Evolutionary conservation across 257 asterid species (phyloP).

Genomic region (Solanum corneliomulleri): DNA sequence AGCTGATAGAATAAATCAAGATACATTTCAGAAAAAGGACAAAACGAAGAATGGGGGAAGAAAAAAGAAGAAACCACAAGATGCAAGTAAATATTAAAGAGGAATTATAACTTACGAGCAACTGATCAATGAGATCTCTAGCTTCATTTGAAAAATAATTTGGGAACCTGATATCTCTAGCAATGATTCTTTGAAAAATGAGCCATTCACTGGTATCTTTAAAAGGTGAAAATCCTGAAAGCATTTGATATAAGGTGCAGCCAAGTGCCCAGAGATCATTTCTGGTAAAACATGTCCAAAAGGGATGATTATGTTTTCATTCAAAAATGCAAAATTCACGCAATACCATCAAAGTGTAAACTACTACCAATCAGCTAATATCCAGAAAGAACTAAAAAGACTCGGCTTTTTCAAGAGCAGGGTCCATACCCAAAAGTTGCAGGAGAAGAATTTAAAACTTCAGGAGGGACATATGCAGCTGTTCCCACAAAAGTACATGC

Average conservation of each 20-base stretch:
- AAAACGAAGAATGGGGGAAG: background rate
- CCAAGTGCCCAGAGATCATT: slow-evolving; percentile 99
- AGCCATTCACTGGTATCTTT: slow-evolving; percentile 99
- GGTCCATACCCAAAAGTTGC: slow-evolving; percentile 73
- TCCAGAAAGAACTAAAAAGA: background rate
- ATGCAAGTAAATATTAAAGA: background rate
- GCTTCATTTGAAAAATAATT: slow-evolving; percentile 74
- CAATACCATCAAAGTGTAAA: background rate
- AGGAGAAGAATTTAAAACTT: slow-evolving; percentile 92
- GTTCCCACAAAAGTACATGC: slow-evolving; percentile 99
- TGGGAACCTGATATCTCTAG: slow-evolving; percentile 93
- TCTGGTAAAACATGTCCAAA: slow-evolving; percentile 31
- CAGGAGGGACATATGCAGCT: slow-evolving; percentile 99
- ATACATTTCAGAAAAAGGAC: background rate
- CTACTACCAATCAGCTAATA: background rate
- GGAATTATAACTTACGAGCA: slow-evolving; percentile 49
- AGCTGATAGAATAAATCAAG: background rate
- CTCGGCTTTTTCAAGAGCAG: background rate
- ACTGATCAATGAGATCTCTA: slow-evolving; percentile 74
- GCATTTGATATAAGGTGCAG: slow-evolving; percentile 97
- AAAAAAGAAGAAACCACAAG: background rate
- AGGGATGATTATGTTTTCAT: background rate
- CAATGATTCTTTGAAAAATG: slow-evolving; percentile 84
- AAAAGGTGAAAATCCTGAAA: slow-evolving; percentile 95
- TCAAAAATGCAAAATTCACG: background rate